Evolutionary conservation across 1,139 yeast species (phyloP), one percentile per base, ranked within the genome.

Genomic region (Zygosaccharomyces sapae): DNA sequence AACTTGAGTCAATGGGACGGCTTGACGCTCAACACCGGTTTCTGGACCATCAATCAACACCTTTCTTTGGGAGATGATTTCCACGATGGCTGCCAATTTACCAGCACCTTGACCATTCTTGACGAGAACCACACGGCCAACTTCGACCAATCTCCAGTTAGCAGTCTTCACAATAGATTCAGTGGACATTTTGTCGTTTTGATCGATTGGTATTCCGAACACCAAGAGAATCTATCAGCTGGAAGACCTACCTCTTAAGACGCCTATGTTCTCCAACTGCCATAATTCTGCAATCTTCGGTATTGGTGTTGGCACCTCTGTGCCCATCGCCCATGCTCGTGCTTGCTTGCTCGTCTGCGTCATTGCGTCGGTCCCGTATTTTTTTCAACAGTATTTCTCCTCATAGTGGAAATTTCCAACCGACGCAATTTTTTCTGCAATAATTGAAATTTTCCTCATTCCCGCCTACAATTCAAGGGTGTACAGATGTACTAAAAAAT

Each of bases 101-200:
- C 87, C 87, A 57, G 79, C 72, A 65, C 68, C 69, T 59, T 72
- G 70, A 59, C 85, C 84, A 78, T 81, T 79, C 82, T 81, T 76
- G 74, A 92, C 73, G 72, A 90, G 85, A 76, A 90, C 96, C 73
- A 94, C 88, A 81, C 98, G 96, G 75, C 99, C 99, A 72, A 90
- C 86, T 82, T 92, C 96, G 74, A 94, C 98, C 74, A 81, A 84
- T 86, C 97, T 88, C 97, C 97, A 90, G 90, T 86, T 87, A 76
- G 95, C 81, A 75, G 95, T 86, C 81, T 86, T 86, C 76, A 90
- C 94, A 72, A 86, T 78, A 73, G 95, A 72, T 70, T 77, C 78
- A 66, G 79, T 70, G 69, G 85, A 77, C 84, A 79, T 80, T 50
- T 44, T 44, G 39, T 37, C 42, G 39, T 43, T 45, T 50, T 50